Evolutionary conservation across 768 basidiomycete species (phyloP).

Genomic region (Antrodiella citrinella): DNA sequence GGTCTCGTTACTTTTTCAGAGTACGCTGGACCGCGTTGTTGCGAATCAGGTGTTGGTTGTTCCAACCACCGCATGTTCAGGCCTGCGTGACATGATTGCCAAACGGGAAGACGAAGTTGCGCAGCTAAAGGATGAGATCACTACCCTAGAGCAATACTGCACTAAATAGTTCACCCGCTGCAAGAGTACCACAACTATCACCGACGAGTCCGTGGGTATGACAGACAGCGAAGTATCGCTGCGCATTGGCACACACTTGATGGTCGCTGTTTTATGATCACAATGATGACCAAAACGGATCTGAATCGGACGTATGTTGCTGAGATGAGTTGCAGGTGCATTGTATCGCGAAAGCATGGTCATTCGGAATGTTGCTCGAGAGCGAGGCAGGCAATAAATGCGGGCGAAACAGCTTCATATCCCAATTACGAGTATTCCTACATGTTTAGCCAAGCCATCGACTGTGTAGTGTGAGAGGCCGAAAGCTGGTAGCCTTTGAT

Average conservation of each 20-base stretch:
- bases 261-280: too few relatives aligned
- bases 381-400: background rate
- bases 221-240: too few relatives aligned
- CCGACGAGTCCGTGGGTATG: too few relatives aligned
- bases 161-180: background rate
- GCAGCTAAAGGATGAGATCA: slow-evolving; percentile 35
- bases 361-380: background rate
- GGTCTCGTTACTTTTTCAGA: too few relatives aligned
- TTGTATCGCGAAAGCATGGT: background rate
- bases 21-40: slow-evolving; percentile 38
- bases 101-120: slow-evolving; percentile 39
- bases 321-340: background rate
- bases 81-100: slow-evolving; percentile 32
- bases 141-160: slow-evolving; percentile 24
- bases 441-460: background rate
- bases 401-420: background rate
- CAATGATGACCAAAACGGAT: too few relatives aligned
- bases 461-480: background rate
- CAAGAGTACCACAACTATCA: too few relatives aligned
- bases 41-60: slow-evolving; percentile 44
- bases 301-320: too few relatives aligned
- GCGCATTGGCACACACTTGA: too few relatives aligned
- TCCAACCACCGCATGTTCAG: slow-evolving; percentile 41
- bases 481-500: background rate
- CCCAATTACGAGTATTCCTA: background rate